Evolutionary conservation across 2,329 filamentous ascomycete genomes (phyloP).

Genomic region (Penicillium sp.): DNA sequence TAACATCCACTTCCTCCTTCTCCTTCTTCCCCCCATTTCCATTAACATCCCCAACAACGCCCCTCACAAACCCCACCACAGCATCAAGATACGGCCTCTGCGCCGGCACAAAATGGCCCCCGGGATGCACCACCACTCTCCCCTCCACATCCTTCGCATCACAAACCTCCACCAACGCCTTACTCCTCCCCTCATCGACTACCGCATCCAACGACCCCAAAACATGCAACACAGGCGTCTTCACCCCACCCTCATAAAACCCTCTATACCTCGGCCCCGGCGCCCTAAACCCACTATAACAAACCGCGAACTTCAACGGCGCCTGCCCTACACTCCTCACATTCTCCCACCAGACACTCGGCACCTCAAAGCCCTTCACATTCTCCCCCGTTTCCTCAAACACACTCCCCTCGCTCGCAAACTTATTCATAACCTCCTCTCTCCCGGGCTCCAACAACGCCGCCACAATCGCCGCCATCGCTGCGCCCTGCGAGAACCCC

Average conservation of each 20-base stretch:
- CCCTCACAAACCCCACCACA: constrained; percentile 61
- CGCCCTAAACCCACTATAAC: constrained; percentile 69
- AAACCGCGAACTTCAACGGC: constrained; percentile 60
- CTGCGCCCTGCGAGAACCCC: constrained; percentile 75
- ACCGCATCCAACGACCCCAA: constrained; percentile 78
- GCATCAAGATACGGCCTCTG: constrained; percentile 72
- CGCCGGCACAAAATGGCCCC: constrained; percentile 81
- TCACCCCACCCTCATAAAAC: constrained; percentile 60
- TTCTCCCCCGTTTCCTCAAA: no score
- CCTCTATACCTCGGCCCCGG: constrained; percentile 54
- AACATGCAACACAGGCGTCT: constrained; percentile 71
- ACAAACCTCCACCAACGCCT: constrained; percentile 59
- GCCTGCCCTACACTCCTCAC: no score
- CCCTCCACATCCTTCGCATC: constrained; percentile 45
- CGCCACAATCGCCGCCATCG: constrained; percentile 62
- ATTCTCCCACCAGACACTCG: no score
- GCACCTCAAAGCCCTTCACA: no score
- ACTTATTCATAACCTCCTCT: no score
- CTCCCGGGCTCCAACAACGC: constrained; percentile 58
- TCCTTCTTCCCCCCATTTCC: constrained; percentile 29
- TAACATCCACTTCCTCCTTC: constrained; percentile 47
- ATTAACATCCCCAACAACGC: no score
- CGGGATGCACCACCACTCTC: constrained; percentile 61
- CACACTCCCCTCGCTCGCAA: no score
- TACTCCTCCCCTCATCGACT: constrained; percentile 67